A percentile compares a stretch with the other conserved stretches of the same genome.
These are phyloP conservation scores for Buxus sempervirens DNA, from an alignment of 164 flowering plant genomes.

Conservation along the genomic window DNA sequence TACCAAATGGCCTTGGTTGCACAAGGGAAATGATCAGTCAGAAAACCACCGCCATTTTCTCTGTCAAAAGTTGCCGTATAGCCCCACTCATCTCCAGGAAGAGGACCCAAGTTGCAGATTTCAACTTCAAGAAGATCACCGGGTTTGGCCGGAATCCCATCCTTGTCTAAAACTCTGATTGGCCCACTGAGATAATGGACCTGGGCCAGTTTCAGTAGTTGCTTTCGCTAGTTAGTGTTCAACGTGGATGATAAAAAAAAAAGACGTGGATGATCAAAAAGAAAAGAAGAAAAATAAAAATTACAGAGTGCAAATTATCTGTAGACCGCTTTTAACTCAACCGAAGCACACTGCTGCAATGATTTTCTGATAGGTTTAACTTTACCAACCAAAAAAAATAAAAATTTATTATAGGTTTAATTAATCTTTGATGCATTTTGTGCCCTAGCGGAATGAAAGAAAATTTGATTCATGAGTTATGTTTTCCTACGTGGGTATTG, in stretches of 20 bases:
- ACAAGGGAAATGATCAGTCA: constrained; percentile 89
- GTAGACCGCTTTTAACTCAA: no score
- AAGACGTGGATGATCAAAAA: not conserved
- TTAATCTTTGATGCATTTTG: no score
- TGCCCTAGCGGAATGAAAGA: no score
- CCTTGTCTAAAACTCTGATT: constrained; percentile 58
- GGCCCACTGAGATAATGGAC: constrained; percentile 94
- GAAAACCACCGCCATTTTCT: constrained; percentile 95
- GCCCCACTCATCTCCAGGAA: constrained; percentile 98
- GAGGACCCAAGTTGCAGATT: constrained; percentile 90
- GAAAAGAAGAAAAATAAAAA: no score
- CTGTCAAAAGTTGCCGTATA: constrained; percentile 84
- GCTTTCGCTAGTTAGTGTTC: not conserved
- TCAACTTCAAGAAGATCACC: constrained; percentile 96
- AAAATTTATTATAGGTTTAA: no score
- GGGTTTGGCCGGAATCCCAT: constrained; percentile 73
- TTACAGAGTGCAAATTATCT: not conserved
- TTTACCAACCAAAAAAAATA: no score
- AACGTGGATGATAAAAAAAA: not conserved
- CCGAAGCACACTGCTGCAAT: not conserved
- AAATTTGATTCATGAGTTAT: no score
- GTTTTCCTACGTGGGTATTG: no score
- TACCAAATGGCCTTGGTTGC: constrained; percentile 99
- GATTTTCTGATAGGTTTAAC: not conserved
- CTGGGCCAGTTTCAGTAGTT: constrained; percentile 25